Base-by-base conservation (phyloP, 1,284 basidiomycete genomes). In the Tilletia indica region DNA sequence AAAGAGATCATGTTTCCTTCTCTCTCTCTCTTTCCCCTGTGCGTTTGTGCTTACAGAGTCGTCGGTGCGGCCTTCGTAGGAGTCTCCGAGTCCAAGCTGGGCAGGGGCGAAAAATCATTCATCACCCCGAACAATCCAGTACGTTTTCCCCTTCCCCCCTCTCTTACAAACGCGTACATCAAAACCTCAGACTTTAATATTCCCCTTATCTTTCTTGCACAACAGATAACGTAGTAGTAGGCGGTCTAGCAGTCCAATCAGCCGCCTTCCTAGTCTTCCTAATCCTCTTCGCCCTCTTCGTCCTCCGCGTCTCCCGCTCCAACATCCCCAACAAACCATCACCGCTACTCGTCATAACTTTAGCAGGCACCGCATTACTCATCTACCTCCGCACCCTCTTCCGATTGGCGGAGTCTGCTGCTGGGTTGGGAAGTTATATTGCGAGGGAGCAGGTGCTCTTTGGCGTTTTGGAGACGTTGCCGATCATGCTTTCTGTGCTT, bases 21-120 rank as follows among this genome's bases (percentile, higher is more conserved):
- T n/a, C 25, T 31, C 25, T 31, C 25, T 31, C 25, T 31, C 25
- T 31, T 31, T 31, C 25, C 25, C 25, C 25, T 31, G 25, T 31
- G 25, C 25, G 25, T 31, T 31, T 31, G 25, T 31, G 25, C 25
- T 31, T 25, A 38, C 61, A 64, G 61, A 70, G 80, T 86, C 39
- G 76, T 75, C 19, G 86, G 86, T 8, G 86, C 86, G 0, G 85
- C 86, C 8, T 73, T 87, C n/a, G 84, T 87, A 68, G 86, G 86
- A 19, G 80, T 84, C 0, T 81, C 85, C 8, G 83, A 86, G 71
- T 83, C 82, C 14, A 76, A 77, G 0, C 47, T 68, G 51, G 78
- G 78, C 0, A 51, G 71, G 12, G 78, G 82, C 12, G 71, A 82
- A 47, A 16, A 36, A 0, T 76, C 80, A 2, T 74, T 76, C 5